Evolutionary conservation across 352 stramenopile genomes (phyloP).

Genomic region (Phytophthora pini): DNA sequence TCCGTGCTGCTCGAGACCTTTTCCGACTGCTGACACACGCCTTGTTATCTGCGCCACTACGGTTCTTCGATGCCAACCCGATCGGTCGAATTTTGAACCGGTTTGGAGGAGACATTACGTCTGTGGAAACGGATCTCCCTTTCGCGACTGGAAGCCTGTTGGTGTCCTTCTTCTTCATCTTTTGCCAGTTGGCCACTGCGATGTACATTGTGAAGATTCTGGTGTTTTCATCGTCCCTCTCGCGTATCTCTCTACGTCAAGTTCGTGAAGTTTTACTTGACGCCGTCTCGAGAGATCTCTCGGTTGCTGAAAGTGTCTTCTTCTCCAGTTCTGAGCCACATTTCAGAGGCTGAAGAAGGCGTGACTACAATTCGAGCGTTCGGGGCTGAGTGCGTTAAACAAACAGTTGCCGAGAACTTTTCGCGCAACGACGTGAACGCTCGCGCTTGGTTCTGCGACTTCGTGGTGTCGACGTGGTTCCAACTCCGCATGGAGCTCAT

Average conservation of each 20-base stretch:
- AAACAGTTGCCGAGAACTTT: slow-evolving; percentile 31
- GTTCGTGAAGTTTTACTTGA: slow-evolving; percentile 44
- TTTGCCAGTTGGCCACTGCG: slow-evolving; percentile 74
- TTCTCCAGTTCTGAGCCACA: slow-evolving; percentile 52
- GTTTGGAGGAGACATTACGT: slow-evolving; percentile 88
- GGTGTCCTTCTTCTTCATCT: slow-evolving; percentile 62
- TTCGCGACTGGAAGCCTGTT: slow-evolving; percentile 44
- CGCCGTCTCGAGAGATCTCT: slow-evolving; percentile 49
- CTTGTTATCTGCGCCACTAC: slow-evolving; percentile 74
- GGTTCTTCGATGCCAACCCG: slow-evolving; percentile 93
- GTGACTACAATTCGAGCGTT: slow-evolving; percentile 46
- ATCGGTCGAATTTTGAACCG: slow-evolving; percentile 90
- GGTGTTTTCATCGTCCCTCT: slow-evolving; percentile 81
- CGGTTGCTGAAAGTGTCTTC: slow-evolving; percentile 43
- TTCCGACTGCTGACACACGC: slow-evolving; percentile 83
- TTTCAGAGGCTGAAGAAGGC: slow-evolving; percentile 38
- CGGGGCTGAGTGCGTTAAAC: slow-evolving; percentile 24
- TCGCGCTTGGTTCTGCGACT: slow-evolving; percentile 35
- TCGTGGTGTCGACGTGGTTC: slow-evolving; percentile 50
- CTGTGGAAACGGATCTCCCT: slow-evolving; percentile 76
- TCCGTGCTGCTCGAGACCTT: slow-evolving; percentile 52
- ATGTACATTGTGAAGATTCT: slow-evolving; percentile 77
- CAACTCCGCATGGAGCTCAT: slow-evolving; percentile 53
- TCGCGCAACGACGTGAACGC: slow-evolving; percentile 37
- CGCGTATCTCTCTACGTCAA: slow-evolving; percentile 81